Conservation (phyloP, 805 yeast species). For the Yarrowia keelungensis region DNA sequence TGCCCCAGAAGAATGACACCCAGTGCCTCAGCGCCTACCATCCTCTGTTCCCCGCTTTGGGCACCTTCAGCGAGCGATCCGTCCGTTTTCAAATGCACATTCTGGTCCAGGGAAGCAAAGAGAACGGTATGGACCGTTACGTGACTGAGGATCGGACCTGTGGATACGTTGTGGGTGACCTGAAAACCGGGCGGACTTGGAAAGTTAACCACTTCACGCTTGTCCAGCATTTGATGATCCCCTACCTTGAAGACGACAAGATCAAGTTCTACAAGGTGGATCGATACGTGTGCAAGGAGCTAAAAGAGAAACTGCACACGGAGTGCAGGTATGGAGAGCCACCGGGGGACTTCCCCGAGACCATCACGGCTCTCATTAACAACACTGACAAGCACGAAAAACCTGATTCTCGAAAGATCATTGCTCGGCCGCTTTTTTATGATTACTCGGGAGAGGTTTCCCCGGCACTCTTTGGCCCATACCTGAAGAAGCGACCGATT, state of each 20-base stretch:
- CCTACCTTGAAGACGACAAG: background rate
- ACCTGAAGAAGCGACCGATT: too few species aligned
- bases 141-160: background rate
- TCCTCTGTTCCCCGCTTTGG: background rate
- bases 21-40: background rate
- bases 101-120: background rate
- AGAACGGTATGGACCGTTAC: background rate
- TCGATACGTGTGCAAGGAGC: background rate
- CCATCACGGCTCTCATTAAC: too few species aligned
- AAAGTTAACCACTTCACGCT: background rate
- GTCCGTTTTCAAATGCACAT: background rate
- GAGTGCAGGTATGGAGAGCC: background rate
- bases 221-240: background rate
- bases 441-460: too few species aligned
- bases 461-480: too few species aligned
- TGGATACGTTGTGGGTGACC: background rate
- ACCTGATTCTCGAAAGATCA: background rate
- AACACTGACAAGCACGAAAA: background rate
- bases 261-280: slow-evolving; percentile 3
- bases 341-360: too few species aligned
- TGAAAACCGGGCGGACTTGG: background rate
- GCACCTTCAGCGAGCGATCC: background rate
- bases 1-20: background rate
- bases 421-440: background rate
- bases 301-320: background rate